Conservation (phyloP, 768 basidiomycete genomes). For the Boletellus emodensis region DNA sequence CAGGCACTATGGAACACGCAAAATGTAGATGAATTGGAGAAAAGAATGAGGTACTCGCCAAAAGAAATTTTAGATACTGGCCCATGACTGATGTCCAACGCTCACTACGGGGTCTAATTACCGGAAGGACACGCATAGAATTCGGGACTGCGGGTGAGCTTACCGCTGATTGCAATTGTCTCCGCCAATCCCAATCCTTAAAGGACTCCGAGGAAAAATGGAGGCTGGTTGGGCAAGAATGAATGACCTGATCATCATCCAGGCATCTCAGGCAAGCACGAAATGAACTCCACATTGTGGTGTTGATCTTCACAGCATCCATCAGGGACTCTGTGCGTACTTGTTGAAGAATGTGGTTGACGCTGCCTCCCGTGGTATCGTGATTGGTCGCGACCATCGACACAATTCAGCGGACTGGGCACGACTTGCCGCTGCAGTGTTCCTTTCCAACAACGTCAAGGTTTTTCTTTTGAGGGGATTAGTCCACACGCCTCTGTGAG, state of each 20-base stretch:
- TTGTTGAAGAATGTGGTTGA: constrained; percentile 48
- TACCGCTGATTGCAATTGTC: not conserved
- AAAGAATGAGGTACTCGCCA: constrained; percentile 37
- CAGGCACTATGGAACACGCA: constrained; percentile 30
- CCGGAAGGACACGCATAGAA: constrained; percentile 61
- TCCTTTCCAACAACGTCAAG: constrained; percentile 59
- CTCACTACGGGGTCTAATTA: not conserved
- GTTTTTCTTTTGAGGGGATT: constrained; percentile 66
- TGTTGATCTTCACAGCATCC: not conserved
- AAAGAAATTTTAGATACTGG: not conserved
- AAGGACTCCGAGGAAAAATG: constrained; percentile 79
- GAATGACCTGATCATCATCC: constrained; percentile 83
- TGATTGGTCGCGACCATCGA: constrained; percentile 85
- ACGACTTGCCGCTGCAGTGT: constrained; percentile 65
- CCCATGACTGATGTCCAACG: not conserved
- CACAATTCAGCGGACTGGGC: constrained; percentile 80
- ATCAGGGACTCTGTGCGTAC: constrained; percentile 75
- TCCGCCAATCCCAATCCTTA: not conserved
- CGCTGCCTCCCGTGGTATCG: constrained; percentile 61
- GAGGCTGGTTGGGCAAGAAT: constrained; percentile 88
- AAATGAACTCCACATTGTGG: not conserved
- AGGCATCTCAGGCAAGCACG: constrained; percentile 66
- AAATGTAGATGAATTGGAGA: constrained; percentile 34
- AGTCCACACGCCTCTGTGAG: constrained; percentile 79
- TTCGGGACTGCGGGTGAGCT: constrained; percentile 81